phyloP scores from a whole-genome alignment of 2,329 filamentous ascomycete species.

The Venturia carpophila region DNA sequence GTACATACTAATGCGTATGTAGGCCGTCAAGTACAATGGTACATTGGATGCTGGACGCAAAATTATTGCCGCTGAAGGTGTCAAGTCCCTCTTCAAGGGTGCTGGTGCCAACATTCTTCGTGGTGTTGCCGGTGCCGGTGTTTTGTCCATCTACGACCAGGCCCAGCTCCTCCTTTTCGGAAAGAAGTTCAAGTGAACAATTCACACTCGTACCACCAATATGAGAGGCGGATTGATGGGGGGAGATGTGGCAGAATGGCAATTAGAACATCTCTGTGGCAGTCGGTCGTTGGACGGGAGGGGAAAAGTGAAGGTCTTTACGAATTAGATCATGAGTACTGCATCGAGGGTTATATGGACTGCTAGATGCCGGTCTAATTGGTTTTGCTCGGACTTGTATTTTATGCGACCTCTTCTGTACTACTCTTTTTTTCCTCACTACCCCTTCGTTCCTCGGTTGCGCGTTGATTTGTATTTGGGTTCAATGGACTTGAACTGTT shows the following conservation, averaged over 20 bases:
- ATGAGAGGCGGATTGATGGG: not conserved
- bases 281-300: conserved; percentile 1
- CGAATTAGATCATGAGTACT: conserved; percentile 16
- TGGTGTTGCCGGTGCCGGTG: conserved; percentile 99
- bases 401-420: conserved; percentile 17
- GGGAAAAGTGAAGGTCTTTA: conserved; percentile 14
- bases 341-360: conserved; percentile 7
- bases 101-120: conserved; percentile 99
- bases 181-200: conserved; percentile 79
- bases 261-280: conserved; percentile 6
- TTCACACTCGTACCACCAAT: conserved; percentile 17
- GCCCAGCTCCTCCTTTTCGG: conserved; percentile 98
- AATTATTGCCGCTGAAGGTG: conserved; percentile 92
- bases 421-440: conserved; percentile 10
- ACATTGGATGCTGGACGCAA: conserved; percentile 91
- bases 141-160: conserved; percentile 99
- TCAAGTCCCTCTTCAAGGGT: conserved; percentile 99
- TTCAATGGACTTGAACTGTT: conserved; percentile 4
- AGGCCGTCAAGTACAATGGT: conserved; percentile 99
- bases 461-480: not conserved
- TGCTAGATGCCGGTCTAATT: conserved; percentile 11
- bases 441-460: conserved; percentile 2
- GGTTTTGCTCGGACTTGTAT: conserved; percentile 15
- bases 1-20: conserved; percentile 26
- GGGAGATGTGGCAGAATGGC: conserved; percentile 3